These are phyloP conservation scores for Raphidocelis subcapitata DNA, from an alignment of 139 green algal genomes.

Conservation along the genomic window DNA sequence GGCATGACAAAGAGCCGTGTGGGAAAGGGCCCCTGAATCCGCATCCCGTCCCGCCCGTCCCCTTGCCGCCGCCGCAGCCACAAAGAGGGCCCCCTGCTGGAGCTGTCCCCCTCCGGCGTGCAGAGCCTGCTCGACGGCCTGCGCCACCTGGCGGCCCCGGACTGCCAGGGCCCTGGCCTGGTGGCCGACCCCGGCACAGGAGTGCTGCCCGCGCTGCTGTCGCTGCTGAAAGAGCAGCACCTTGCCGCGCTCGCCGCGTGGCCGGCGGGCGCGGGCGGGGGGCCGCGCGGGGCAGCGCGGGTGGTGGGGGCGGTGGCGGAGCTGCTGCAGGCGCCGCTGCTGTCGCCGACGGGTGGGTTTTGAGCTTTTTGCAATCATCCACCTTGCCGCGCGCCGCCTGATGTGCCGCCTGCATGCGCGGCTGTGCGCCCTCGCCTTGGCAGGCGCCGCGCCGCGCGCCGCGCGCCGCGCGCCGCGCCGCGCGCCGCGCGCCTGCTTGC, in stretches of 20 bases:
- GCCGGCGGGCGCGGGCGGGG: constrained; percentile 33
- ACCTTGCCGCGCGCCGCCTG: too few relatives aligned
- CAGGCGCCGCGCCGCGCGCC: too few relatives aligned
- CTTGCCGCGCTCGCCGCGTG: constrained; percentile 41
- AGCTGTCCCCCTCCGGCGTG: constrained; percentile 65
- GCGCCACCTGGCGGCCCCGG: constrained; percentile 28
- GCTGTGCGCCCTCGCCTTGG: too few relatives aligned
- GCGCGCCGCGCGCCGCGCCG: too few relatives aligned
- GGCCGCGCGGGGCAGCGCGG: constrained; percentile 9
- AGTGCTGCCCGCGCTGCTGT: constrained; percentile 41
- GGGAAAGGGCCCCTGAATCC: too few relatives aligned
- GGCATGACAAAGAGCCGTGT: too few relatives aligned
- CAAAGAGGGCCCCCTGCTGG: constrained; percentile 29
- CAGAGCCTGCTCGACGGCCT: constrained; percentile 44
- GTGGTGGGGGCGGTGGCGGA: constrained; percentile 20
- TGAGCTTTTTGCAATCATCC: too few relatives aligned
- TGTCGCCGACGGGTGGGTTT: constrained; percentile 15
- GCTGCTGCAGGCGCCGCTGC: constrained; percentile 26
- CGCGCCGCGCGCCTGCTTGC: too few relatives aligned
- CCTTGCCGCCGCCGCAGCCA: too few relatives aligned
- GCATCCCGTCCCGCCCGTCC: too few relatives aligned
- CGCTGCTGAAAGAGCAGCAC: constrained; percentile 50
- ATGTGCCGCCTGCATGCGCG: too few relatives aligned
- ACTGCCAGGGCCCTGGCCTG: constrained; percentile 27
- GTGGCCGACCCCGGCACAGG: background rate